Evolutionary conservation across 2,329 filamentous ascomycete genomes (phyloP).

Genomic region (Colletotrichum scovillei): DNA sequence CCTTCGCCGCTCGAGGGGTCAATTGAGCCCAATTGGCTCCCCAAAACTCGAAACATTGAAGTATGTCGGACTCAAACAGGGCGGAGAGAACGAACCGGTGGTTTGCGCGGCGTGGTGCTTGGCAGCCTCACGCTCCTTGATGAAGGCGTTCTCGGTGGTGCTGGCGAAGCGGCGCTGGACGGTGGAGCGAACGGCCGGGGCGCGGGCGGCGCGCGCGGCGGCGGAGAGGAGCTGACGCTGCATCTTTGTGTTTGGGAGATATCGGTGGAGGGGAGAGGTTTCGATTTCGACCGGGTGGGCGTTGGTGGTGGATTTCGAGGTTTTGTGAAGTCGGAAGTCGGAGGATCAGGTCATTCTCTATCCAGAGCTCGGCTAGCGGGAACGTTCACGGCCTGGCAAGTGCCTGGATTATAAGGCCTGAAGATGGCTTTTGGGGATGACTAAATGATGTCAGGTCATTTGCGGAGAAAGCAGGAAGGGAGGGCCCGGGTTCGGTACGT

Average conservation of each 20-base stretch:
- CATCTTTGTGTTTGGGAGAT: constrained; percentile 60
- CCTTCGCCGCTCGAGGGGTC: background rate
- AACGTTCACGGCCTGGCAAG: constrained; percentile 20
- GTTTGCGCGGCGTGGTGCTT: constrained; percentile 90
- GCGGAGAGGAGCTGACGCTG: constrained; percentile 71
- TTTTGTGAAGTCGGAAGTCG: constrained; percentile 27
- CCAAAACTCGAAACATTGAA: background rate
- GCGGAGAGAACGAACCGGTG: constrained; percentile 74
- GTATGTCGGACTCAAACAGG: background rate
- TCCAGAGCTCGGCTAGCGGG: constrained; percentile 36
- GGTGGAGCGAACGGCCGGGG: constrained; percentile 61
- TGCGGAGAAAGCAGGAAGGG: constrained; percentile 26
- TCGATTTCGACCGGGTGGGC: constrained; percentile 20
- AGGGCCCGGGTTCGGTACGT: background rate
- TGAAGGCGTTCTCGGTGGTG: constrained; percentile 88
- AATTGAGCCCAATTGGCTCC: constrained; percentile 23
- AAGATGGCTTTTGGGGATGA: constrained; percentile 18
- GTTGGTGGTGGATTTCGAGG: constrained; percentile 10
- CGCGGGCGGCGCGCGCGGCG: constrained; percentile 71
- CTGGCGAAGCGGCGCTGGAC: constrained; percentile 80
- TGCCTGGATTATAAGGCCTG: constrained; percentile 25
- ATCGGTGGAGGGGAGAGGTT: constrained; percentile 29
- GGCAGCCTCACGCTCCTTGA: constrained; percentile 89
- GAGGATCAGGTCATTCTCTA: constrained; percentile 40
- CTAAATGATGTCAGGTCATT: constrained; percentile 35